These are phyloP conservation scores for Aureobasidium sp. DNA, from an alignment of 2,329 filamentous ascomycete species.

Conservation along the genomic window DNA sequence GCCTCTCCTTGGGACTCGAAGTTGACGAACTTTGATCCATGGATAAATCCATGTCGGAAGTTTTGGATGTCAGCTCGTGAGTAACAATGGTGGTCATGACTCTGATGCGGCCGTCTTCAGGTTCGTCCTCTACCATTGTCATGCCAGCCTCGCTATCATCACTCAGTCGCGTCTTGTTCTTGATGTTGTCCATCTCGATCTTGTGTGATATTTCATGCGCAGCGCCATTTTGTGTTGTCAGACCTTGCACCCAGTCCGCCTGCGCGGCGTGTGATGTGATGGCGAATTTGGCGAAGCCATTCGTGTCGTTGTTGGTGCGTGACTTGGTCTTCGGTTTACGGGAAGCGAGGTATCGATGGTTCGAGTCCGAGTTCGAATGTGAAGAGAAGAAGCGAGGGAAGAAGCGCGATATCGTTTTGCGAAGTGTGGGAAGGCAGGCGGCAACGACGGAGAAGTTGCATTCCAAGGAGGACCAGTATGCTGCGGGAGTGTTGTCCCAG, in stretches of 20 bases:
- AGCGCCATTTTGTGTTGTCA: slow-evolving; percentile 36
- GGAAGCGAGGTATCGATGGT: neutral
- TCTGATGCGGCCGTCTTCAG: neutral
- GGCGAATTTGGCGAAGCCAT: neutral
- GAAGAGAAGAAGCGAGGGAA: slow-evolving; percentile 26
- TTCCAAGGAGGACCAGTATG: slow-evolving; percentile 30
- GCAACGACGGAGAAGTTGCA: slow-evolving; percentile 29
- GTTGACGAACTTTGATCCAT: neutral
- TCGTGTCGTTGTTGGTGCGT: neutral
- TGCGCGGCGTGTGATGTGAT: neutral
- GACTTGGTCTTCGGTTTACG: neutral
- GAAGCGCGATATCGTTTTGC: slow-evolving; percentile 27
- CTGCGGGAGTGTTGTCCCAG: slow-evolving; percentile 25
- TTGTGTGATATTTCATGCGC: slow-evolving; percentile 17
- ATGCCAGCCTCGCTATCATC: neutral
- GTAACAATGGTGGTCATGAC: slow-evolving; percentile 3
- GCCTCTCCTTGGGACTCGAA: neutral
- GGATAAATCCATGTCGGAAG: neutral
- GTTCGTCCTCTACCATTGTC: neutral
- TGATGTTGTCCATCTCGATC: neutral
- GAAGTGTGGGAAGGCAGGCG: slow-evolving; percentile 31
- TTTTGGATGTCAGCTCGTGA: neutral
- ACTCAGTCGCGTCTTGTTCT: neutral
- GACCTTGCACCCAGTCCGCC: neutral
- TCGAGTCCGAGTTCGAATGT: neutral